A percentile compares a stretch with the other conserved stretches of the same genome.
Conservation (phyloP, 2,329 filamentous ascomycete species). For the Fusarium dimerum region DNA sequence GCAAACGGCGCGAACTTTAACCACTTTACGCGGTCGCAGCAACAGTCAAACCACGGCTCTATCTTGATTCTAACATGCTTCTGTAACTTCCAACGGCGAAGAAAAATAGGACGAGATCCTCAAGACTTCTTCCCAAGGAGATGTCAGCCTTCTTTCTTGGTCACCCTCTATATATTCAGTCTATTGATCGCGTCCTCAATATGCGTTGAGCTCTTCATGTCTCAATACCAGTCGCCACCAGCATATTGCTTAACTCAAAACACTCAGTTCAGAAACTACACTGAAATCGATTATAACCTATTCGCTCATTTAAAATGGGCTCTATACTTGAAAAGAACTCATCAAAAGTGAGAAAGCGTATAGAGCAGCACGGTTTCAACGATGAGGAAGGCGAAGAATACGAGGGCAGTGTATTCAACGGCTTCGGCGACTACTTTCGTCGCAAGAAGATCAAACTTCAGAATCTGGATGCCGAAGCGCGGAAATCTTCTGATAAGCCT, state of each 20-base stretch:
- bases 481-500: conserved; percentile 69
- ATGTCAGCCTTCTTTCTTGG: too few relatives aligned
- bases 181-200: too few relatives aligned
- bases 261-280: not conserved
- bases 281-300: not conserved
- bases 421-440: conserved; percentile 88
- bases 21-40: conserved; percentile 39
- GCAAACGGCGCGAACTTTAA: conserved; percentile 30
- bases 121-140: too few relatives aligned
- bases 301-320: conserved; percentile 46
- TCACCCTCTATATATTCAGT: too few relatives aligned
- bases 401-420: conserved; percentile 80
- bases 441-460: conserved; percentile 97
- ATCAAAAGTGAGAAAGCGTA: conserved; percentile 61
- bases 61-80: not conserved
- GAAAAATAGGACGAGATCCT: too few relatives aligned
- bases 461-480: conserved; percentile 83
- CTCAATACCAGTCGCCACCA: not conserved
- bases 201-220: too few relatives aligned
- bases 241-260: not conserved
- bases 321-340: conserved; percentile 64
- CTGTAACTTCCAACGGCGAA: not conserved
- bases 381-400: conserved; percentile 91
- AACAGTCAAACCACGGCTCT: conserved; percentile 3
- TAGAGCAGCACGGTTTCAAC: conserved; percentile 69